Evolutionary conservation across 306 rosid genomes (phyloP), one percentile per base, ranked within the genome.

Genomic region (Vicia villosa): DNA sequence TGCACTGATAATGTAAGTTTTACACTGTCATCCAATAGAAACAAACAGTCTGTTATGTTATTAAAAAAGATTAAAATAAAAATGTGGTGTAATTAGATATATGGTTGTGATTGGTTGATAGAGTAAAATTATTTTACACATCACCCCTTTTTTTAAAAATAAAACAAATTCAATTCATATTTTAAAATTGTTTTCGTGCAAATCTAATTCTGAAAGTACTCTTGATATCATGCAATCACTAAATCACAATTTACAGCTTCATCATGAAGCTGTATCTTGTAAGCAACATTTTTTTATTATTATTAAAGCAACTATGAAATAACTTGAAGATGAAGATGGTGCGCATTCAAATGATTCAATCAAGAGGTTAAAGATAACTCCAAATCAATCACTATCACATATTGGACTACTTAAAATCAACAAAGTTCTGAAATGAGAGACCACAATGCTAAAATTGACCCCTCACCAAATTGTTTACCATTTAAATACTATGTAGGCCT

Each of bases 391-490:
- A 70, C 38, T 11, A 12, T 77, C 77, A 55, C 41, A 6, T 5
- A 46, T 8, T 21, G 46, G 49, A 64, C 77, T 37, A 78, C 24
- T 64, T 17, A 26, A 56, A 56, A 26, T 17, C 5, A 56, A 28
- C 37, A 7, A 19, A 43, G 50, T 42, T 55, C 12, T 28, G 11
- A 20, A 63, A 9, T 22, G 69, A 65, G 36, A 36, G 69, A 30
- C 73, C 21, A 67, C 66, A 22, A 2, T 63, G 37, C 38, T 34
- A 16, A 47, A 77, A 26, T 59, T 37, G 77, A 77, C 77, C 19
- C 5, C 45, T 51, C 61, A 55, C 37, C 61, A 34, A 45, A 45
- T 45, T 45, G 19, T 45, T 45, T 45, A 45, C 19, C 51, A 45
- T 45, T 45, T 45, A 45, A 45, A 45, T 45, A 45, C 20, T n/a